Evolutionary conservation across 2,329 filamentous ascomycete species (phyloP).

Genomic region (Claviceps fusiformis): DNA sequence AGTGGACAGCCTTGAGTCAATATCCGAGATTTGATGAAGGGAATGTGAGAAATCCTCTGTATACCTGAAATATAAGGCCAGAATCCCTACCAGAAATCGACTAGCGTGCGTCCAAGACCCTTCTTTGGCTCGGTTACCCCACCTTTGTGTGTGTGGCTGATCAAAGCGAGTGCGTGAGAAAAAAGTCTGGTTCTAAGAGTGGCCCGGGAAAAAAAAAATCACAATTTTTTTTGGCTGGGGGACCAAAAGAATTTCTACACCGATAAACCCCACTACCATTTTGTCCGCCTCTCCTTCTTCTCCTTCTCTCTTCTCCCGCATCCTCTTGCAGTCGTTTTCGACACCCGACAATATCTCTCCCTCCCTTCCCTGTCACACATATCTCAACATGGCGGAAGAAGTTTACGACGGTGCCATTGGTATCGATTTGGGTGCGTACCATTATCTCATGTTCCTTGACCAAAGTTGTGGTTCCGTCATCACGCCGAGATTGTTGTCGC

Average conservation of each 20-base stretch:
- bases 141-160: not conserved
- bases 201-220: slow-evolving; percentile 15
- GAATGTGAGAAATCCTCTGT: not conserved
- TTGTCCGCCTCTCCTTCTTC: slow-evolving; percentile 11
- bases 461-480: not conserved
- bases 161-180: slow-evolving; percentile 9
- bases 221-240: slow-evolving; percentile 19
- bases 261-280: slow-evolving; percentile 21
- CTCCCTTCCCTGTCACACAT: slow-evolving; percentile 15
- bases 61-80: slow-evolving; percentile 1
- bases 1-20: not conserved
- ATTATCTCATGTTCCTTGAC: not conserved
- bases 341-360: slow-evolving; percentile 6
- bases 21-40: not conserved
- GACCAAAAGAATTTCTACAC: slow-evolving; percentile 22
- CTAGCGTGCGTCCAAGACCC: slow-evolving; percentile 1
- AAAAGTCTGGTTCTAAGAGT: slow-evolving; percentile 13
- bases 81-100: not conserved
- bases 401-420: slow-evolving; percentile 99
- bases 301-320: slow-evolving; percentile 12
- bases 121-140: slow-evolving; percentile 3
- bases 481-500: not conserved
- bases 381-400: slow-evolving; percentile 78
- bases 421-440: slow-evolving; percentile 87
- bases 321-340: slow-evolving; percentile 11